A percentile compares a stretch with the other conserved stretches of the same genome.
These are phyloP conservation scores for Pichia eremophila DNA, from an alignment of 805 yeast genomes.

Conservation along the genomic window DNA sequence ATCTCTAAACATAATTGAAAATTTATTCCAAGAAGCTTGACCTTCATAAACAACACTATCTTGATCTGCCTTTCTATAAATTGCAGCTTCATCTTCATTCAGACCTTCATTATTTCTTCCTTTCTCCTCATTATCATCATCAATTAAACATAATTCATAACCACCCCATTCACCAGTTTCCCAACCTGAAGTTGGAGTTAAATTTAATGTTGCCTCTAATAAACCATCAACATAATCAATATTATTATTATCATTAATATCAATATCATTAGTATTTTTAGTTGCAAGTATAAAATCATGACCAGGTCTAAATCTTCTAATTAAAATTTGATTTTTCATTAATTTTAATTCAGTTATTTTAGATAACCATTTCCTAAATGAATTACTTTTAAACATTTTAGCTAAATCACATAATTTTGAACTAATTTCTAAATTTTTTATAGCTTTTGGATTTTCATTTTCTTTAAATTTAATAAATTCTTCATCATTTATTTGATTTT, in stretches of 20 bases:
- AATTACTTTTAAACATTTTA: constrained; percentile 45
- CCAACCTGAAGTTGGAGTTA: constrained; percentile 84
- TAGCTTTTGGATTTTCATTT: constrained; percentile 12
- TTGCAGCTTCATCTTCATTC: constrained; percentile 71
- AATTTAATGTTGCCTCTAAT: constrained; percentile 70
- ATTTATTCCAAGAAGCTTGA: constrained; percentile 76
- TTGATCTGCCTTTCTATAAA: constrained; percentile 59
- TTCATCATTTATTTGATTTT: constrained; percentile 9
- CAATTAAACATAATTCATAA: constrained; percentile 82
- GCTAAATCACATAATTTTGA: constrained; percentile 43
- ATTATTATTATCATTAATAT: constrained; percentile 16
- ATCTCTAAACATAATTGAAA: constrained; percentile 73
- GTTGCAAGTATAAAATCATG: constrained; percentile 90
- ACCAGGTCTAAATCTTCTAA: constrained; percentile 91
- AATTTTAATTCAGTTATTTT: constrained; percentile 53
- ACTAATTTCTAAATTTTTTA: constrained; percentile 14
- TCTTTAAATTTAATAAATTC: background rate
- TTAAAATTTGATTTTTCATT: constrained; percentile 55
- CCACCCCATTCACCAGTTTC: constrained; percentile 88
- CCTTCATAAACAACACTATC: constrained; percentile 70
- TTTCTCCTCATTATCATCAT: constrained; percentile 30
- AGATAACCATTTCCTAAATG: constrained; percentile 64
- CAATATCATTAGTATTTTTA: constrained; percentile 26
- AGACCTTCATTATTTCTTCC: constrained; percentile 5
- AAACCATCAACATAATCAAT: constrained; percentile 32